Evolutionary conservation across 768 basidiomycete genomes (phyloP).

Genomic region (Coprinopsis marcescibilis): DNA sequence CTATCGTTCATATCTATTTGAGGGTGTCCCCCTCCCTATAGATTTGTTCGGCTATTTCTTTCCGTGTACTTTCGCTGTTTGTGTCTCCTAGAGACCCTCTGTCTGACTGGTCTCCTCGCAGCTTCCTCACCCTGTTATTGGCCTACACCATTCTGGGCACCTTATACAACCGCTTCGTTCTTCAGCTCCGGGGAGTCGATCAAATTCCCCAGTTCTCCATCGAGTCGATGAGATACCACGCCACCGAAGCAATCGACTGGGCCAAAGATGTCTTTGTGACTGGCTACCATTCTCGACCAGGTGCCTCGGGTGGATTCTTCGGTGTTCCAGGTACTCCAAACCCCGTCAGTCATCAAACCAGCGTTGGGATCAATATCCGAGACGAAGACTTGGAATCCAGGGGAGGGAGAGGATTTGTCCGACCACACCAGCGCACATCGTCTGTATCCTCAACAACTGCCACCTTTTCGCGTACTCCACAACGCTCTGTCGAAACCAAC

Average conservation of each 20-base stretch:
- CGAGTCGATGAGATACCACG: slow-evolving; percentile 46
- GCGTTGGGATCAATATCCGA: slow-evolving; percentile 17
- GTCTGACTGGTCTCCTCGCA: no score
- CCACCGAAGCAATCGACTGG: slow-evolving; percentile 38
- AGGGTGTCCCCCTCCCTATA: no score
- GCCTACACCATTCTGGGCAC: slow-evolving; percentile 64
- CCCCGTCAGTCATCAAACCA: slow-evolving; percentile 36
- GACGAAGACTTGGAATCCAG: slow-evolving; percentile 15
- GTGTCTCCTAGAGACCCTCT: no score
- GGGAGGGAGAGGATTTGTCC: slow-evolving; percentile 21
- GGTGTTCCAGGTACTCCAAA: slow-evolving; percentile 21
- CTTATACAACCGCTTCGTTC: slow-evolving; percentile 74
- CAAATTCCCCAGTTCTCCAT: slow-evolving; percentile 64
- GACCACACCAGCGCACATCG: slow-evolving; percentile 19
- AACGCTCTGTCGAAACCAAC: slow-evolving; percentile 25
- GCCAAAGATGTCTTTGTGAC: slow-evolving; percentile 31
- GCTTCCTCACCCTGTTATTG: slow-evolving; percentile 50
- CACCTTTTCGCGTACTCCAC: slow-evolving; percentile 2
- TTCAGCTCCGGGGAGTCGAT: slow-evolving; percentile 64
- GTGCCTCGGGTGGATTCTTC: slow-evolving; percentile 11
- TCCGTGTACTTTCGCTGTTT: no score
- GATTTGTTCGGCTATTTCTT: no score
- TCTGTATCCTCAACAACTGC: slow-evolving; percentile 11
- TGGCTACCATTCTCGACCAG: slow-evolving; percentile 17
- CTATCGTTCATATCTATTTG: no score